phyloP scores from a whole-genome alignment of 106 monocot genomes.

The Hemerocallis citrina region DNA sequence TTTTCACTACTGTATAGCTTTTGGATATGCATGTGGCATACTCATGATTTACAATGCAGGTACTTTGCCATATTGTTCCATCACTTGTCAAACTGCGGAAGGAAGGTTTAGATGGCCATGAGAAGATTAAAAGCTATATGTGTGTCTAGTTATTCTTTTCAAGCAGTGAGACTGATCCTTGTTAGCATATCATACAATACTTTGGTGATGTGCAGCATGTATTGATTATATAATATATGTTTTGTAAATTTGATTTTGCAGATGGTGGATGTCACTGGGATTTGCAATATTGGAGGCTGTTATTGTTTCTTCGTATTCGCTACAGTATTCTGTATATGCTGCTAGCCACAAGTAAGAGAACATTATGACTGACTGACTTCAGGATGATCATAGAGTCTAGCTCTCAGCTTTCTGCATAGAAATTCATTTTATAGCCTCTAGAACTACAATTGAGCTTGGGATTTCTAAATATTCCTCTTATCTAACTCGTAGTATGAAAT shows the following conservation, averaged over 20 bases:
- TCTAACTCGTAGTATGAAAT: too few species aligned
- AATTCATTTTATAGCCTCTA: too few species aligned
- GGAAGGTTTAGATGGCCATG: slow-evolving; percentile 98
- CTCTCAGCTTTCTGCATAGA: too few species aligned
- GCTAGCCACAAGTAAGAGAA: slow-evolving; percentile 53
- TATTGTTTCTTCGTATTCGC: slow-evolving; percentile 76
- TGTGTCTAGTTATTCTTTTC: slow-evolving; percentile 74
- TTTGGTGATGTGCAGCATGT: not conserved
- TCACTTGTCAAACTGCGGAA: slow-evolving; percentile 88
- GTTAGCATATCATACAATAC: not conserved
- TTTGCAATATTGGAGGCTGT: slow-evolving; percentile 76
- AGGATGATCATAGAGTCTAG: too few species aligned
- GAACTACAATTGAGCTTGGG: too few species aligned
- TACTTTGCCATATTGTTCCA: slow-evolving; percentile 86
- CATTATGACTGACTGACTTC: not conserved
- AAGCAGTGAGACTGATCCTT: slow-evolving; percentile 47
- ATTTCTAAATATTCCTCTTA: too few species aligned
- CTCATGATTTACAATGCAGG: slow-evolving; percentile 27
- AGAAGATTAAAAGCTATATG: slow-evolving; percentile 99
- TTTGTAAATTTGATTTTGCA: slow-evolving; percentile 20
- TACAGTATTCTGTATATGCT: slow-evolving; percentile 94
- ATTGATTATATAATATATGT: not conserved
- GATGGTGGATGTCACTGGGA: slow-evolving; percentile 95
- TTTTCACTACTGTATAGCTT: too few species aligned
- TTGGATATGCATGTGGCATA: too few species aligned